Percentiles rank a stretch among this genome's conserved stretches.
phyloP scores from a whole-genome alignment of 352 stramenopile species.

The Aphanomyces cochlioides region DNA sequence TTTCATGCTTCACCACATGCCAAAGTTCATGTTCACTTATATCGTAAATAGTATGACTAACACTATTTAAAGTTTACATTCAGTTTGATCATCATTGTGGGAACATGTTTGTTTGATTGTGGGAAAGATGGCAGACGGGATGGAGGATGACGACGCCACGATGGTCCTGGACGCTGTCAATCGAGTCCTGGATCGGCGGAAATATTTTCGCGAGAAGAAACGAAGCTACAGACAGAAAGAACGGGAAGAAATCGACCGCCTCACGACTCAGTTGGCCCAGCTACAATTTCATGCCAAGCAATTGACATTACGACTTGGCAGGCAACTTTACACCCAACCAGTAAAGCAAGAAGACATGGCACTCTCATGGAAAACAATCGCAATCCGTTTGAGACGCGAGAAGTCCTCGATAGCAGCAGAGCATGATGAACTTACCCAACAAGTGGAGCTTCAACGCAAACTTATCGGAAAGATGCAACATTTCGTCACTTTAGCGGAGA shows the following conservation, averaged over 20 bases:
- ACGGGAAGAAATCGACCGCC: background rate
- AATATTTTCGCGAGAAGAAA: slow-evolving; percentile 11
- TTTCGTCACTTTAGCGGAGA: background rate
- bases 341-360: background rate
- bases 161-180: slow-evolving; percentile 3
- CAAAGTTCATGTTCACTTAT: too few species aligned
- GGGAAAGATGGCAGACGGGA: too few species aligned
- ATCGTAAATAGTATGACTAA: too few species aligned
- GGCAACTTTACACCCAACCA: background rate
- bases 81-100: too few species aligned
- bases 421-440: background rate
- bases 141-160: background rate
- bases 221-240: background rate
- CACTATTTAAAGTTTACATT: too few species aligned
- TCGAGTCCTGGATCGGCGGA: background rate
- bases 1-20: too few species aligned
- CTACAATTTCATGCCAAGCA: background rate
- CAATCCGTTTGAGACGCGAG: background rate
- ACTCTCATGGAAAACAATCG: background rate
- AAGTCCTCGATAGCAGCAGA: background rate
- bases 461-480: background rate
- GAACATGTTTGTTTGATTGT: too few species aligned
- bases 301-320: background rate
- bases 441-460: background rate
- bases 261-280: background rate